phyloP scores from a whole-genome alignment of 2,329 filamentous ascomycete species.

The Phyllosticta ampelicida region DNA sequence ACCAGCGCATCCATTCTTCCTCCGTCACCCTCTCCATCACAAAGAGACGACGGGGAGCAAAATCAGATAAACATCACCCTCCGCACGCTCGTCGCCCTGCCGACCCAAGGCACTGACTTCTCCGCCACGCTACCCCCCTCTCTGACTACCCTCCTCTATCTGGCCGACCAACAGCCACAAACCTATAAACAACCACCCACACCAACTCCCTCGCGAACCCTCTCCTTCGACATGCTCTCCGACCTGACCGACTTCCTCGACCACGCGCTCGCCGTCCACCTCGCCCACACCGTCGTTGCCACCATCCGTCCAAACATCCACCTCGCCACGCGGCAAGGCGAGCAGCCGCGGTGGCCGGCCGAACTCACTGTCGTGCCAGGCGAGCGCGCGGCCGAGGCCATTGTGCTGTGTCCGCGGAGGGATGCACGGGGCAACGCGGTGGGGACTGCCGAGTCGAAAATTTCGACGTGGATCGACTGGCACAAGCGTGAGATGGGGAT shows the following conservation, averaged over 20 bases:
- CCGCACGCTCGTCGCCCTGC: slow-evolving; percentile 23
- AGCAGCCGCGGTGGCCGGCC: neutral
- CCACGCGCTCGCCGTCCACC: slow-evolving; percentile 2
- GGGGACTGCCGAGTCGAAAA: neutral
- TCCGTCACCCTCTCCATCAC: slow-evolving; percentile 19
- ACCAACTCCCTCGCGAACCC: neutral
- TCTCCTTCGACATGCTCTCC: slow-evolving; percentile 3
- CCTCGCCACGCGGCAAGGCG: neutral
- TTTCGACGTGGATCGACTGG: neutral
- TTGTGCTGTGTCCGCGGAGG: neutral
- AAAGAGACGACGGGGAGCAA: slow-evolving; percentile 14
- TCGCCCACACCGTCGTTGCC: neutral
- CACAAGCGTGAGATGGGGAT: neutral
- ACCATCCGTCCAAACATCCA: neutral
- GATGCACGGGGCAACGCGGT: neutral
- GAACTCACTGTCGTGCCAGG: neutral
- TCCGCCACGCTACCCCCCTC: slow-evolving; percentile 22
- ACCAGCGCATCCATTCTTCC: slow-evolving; percentile 18
- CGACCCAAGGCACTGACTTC: slow-evolving; percentile 26
- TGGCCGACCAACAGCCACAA: slow-evolving; percentile 13
- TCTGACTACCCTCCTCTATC: slow-evolving; percentile 19
- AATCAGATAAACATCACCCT: slow-evolving; percentile 20
- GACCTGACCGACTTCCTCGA: slow-evolving; percentile 6
- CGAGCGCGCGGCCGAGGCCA: neutral
- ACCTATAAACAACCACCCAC: neutral